Evolutionary conservation across 257 asterid species (phyloP).

Genomic region (Handroanthus guayacan): DNA sequence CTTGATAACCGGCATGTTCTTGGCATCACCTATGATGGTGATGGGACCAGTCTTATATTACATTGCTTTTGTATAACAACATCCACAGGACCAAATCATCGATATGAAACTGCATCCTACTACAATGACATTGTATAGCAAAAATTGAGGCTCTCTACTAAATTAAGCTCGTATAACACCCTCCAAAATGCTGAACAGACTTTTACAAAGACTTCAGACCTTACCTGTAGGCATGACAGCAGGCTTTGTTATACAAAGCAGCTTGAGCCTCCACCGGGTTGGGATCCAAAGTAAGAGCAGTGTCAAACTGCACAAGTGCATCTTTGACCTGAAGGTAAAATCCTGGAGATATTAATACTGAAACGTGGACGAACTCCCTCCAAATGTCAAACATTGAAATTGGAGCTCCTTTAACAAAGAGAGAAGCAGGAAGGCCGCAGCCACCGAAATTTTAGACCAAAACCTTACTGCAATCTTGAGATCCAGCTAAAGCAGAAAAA

Average conservation of each 20-base stretch:
- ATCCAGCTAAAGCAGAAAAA: background rate
- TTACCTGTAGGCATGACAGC: constrained; percentile 97
- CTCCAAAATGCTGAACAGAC: background rate
- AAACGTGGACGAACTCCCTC: constrained; percentile 19
- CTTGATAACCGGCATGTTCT: too few relatives aligned
- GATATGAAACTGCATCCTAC: background rate
- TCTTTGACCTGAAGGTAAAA: constrained; percentile 76
- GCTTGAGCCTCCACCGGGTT: constrained; percentile 87
- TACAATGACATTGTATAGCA: constrained; percentile 15
- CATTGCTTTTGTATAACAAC: background rate
- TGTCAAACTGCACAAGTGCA: constrained; percentile 84
- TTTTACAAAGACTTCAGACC: background rate
- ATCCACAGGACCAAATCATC: background rate
- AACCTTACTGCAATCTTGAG: background rate
- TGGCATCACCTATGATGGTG: constrained; percentile 12
- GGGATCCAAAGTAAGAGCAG: constrained; percentile 88
- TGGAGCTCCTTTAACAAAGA: constrained; percentile 11
- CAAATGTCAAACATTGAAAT: constrained; percentile 12
- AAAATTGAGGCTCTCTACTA: background rate
- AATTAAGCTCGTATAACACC: constrained; percentile 1
- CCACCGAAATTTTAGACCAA: constrained; percentile 1
- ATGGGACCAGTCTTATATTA: background rate
- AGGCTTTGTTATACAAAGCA: constrained; percentile 94
- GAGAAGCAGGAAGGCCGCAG: constrained; percentile 24
- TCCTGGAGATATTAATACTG: background rate